Evolutionary conservation across 23 red algal species (phyloP), one percentile per base, ranked within the genome.

Genomic region (Agarophyton chilense): DNA sequence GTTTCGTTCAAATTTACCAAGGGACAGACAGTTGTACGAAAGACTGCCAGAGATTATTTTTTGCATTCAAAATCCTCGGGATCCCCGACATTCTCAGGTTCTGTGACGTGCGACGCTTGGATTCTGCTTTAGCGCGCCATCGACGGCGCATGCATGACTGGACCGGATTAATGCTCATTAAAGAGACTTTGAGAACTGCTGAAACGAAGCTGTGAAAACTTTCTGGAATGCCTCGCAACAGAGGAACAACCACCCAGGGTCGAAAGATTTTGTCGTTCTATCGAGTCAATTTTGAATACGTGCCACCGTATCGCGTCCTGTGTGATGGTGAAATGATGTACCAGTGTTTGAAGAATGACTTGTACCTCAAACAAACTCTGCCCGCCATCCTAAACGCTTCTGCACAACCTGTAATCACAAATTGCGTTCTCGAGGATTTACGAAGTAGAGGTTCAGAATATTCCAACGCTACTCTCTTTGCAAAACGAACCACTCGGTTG

Each of bases 261-360:
- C n/a, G 77, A 19, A 91, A 91, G 77, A 36, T 91, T 42, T 39
- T 91, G 17, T 50, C 88, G 17, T 91, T 77, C 64, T 91, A 81
- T 73, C 65, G 88, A 42, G 64, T 91, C 64, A 91, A 91, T 74
- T 91, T 91, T 56, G 76, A 34, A 14, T 47, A 70, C 35, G 6
- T 44, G 36, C 44, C 88, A 41, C 88, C 88, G 0, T 91, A 68
- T 76, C 54, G 70, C 26, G 77, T 91, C 11, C 42, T 91, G 46
- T 81, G 75, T 43, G 88, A 91, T 46, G 88, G 75, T 33, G 54
- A 50, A 21, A 91, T 74, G 10, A 91, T 91, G 26, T 43, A 66
- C 40, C 43, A 71, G 12, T 52, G 76, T 36, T 21, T 91, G 14
- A 52, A 38, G 43, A 70, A 82, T 25, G 65, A 82, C 53, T 25